Base-by-base conservation (phyloP, 768 basidiomycete genomes). In the Pleurotus pulmonarius region DNA sequence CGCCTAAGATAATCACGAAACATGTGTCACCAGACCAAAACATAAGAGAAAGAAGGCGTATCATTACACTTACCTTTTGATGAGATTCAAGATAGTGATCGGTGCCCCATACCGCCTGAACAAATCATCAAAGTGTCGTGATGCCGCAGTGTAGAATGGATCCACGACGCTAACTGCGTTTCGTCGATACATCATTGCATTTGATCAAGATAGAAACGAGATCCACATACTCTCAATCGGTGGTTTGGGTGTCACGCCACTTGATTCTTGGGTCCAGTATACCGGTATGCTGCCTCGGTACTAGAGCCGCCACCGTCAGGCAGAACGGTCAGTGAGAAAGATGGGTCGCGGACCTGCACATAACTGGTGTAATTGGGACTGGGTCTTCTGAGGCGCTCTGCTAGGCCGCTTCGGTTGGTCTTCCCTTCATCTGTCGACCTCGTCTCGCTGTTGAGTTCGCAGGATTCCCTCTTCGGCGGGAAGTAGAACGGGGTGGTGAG, bases 281-380 rank as follows among this genome's bases (percentile, higher is more conserved):
- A 98, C 79, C 0, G 97, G 97, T 37, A 99, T 98, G 59, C 92
- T 94, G 5, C 96, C 96, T 18, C 96, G 82, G 67, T 95, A 94
- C 87, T 92, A 57, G 12, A 15, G 34, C 49, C 12, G 39, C 45
- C n/a, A 57, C 7, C 58, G 29, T 39, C 16, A 25, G 22, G 18
- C 43, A 24, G 1, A 43, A 15, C 16, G 12, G 46, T 24, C 55
- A 56, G 24, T 13, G 46, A 16, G 12, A 54, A 25, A 8, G 5
- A 49, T 12, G 61, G 20, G 12, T 34, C 18, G 59, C 64, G 20
- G 61, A 85, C 91, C 74, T 98, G 96, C 3, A 98, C 93, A 68
- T 94, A 98, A 59, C 92, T 94, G 0, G 97, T 97, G 65, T 92
- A 98, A 53, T 90, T 87, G 0, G 95, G 91, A 65, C 83, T 91